Conservation (phyloP, 306 rosid genomes). For the Ziziphus jujuba region DNA sequence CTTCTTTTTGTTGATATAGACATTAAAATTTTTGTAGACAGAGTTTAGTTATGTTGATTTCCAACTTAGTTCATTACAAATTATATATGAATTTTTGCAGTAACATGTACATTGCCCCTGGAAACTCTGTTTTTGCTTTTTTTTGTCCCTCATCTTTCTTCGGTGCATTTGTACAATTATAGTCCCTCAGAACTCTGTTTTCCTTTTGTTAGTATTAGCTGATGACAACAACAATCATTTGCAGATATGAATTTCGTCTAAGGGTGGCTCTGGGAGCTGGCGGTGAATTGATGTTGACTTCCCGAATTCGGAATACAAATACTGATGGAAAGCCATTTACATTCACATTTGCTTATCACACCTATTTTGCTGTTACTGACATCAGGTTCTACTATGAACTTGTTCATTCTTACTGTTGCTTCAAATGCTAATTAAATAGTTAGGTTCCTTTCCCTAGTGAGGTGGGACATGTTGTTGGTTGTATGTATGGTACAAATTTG, state of each 20-base stretch:
- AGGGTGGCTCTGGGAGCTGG: slow-evolving; percentile 64
- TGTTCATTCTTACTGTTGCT: neutral
- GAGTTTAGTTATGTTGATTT: neutral
- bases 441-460: neutral
- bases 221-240: slow-evolving; percentile 3
- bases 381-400: slow-evolving; percentile 44
- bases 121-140: no score
- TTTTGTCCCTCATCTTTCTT: no score
- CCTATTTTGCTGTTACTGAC: slow-evolving; percentile 62
- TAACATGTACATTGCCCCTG: no score
- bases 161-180: neutral
- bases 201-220: slow-evolving; percentile 1
- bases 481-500: no score
- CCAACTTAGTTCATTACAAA: no score
- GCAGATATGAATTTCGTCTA: slow-evolving; percentile 73
- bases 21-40: neutral
- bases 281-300: slow-evolving; percentile 67
- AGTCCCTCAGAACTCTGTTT: neutral
- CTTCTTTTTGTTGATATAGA: neutral
- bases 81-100: no score
- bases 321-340: slow-evolving; percentile 66
- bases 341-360: slow-evolving; percentile 73
- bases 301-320: slow-evolving; percentile 76
- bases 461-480: neutral
- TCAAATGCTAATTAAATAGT: neutral